Percentiles rank a stretch among this genome's conserved stretches.
These are phyloP conservation scores for Wilhelminamyces savonicus DNA, from an alignment of 805 yeast genomes.

Conservation along the genomic window DNA sequence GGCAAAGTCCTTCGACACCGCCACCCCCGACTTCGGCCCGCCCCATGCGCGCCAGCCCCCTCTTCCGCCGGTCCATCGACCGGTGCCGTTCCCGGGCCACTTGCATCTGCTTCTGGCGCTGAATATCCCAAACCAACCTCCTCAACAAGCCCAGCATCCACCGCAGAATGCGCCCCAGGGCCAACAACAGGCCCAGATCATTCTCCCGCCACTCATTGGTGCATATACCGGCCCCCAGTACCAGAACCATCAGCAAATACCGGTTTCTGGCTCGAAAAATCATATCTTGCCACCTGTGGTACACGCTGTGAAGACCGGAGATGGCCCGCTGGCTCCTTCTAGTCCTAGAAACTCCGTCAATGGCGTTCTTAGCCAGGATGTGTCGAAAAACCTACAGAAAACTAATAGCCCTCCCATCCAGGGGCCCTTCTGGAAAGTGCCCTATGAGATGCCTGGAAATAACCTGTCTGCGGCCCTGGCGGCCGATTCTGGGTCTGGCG, in stretches of 20 bases:
- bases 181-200: too few relatives aligned
- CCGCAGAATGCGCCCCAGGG: too few relatives aligned
- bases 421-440: slow-evolving; percentile 58
- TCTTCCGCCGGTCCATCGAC: background rate
- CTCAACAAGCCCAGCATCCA: too few relatives aligned
- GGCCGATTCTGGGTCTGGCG: too few relatives aligned
- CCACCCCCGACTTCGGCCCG: background rate
- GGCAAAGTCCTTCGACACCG: background rate
- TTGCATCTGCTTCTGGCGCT: too few relatives aligned
- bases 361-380: slow-evolving; percentile 1
- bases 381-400: slow-evolving; percentile 1
- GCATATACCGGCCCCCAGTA: too few relatives aligned
- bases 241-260: too few relatives aligned
- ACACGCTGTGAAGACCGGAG: slow-evolving; percentile 1
- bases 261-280: slow-evolving; percentile 5
- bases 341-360: slow-evolving; percentile 8
- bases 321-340: slow-evolving; percentile 4
- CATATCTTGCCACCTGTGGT: slow-evolving; percentile 3
- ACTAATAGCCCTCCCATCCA: slow-evolving; percentile 26
- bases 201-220: too few relatives aligned
- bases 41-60: background rate
- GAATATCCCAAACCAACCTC: too few relatives aligned
- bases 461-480: slow-evolving; percentile 1
- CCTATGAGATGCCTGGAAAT: slow-evolving; percentile 46
- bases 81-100: too few relatives aligned